Evolutionary conservation across 345 rosid genomes (phyloP), one percentile per base, ranked within the genome.

Genomic region (Bretschneidera sinensis): DNA sequence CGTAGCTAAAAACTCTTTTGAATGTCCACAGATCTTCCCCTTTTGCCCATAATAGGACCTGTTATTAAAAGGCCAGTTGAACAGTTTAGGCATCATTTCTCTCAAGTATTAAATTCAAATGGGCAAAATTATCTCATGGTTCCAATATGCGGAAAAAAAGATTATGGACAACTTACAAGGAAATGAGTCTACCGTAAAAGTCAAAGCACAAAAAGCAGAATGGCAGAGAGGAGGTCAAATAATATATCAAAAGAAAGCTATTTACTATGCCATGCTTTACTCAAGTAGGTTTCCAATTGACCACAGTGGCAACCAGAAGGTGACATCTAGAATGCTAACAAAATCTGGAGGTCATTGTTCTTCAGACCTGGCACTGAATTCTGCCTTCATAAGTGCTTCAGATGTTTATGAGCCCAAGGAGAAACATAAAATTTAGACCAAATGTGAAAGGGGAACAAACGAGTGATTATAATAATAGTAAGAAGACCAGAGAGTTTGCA

Each of bases 41-140:
- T 53, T 78, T 72, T 60, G 82, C 78, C 71, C 64, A 57, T 65
- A 57, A 45, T 35, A 90, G 66, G 71, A 85, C 89, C 97, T 94
- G 81, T 54, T 71, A 57, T 33, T 43, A 66, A n/a, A 71, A 51
- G 63, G 57, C 55, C 17, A 66, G 62, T 43, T 20, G 53, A 61
- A 17, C 20, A 68, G 23, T 18, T 28, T 21, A 34, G 54, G 43
- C 17, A 57, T 48, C 39, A 51, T 68, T 50, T 67, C 47, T 33
- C 48, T 52, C 52, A 50, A 58, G 58, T 51, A 61, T 24, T 18
- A 54, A 54, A 25, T 48, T 59, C 54, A 66, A 48, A 20, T 33
- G 24, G 48, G 23, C 25, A 78, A 61, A 74, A 4, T 39, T 9
- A 5, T 39, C 45, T 14, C 2, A 39, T 13, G 11, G 45, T 39